Evolutionary conservation across 345 rosid genomes (phyloP).

Genomic region (thale cress (Arabidopsis thaliana)): DNA sequence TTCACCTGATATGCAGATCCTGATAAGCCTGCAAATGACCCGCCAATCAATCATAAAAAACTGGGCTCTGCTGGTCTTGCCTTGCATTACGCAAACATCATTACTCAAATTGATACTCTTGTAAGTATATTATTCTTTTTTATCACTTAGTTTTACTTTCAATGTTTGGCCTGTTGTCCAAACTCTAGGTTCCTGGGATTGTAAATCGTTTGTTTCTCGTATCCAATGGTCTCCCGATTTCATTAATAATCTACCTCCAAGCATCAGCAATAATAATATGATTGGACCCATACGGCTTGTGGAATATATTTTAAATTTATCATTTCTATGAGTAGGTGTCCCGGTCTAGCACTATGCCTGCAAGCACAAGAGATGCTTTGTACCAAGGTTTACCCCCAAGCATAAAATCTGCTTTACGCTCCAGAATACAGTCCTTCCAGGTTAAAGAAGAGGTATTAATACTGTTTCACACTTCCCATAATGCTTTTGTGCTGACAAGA

Average conservation of each 20-base stretch:
- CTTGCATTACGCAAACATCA: slow-evolving; percentile 94
- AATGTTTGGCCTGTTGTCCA: slow-evolving; percentile 5
- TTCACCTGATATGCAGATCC: slow-evolving; percentile 60
- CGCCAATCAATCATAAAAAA: slow-evolving; percentile 54
- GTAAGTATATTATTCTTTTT: slow-evolving; percentile 57
- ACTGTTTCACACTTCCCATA: not conserved
- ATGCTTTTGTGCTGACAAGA: slow-evolving; percentile 7
- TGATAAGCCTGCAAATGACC: slow-evolving; percentile 54
- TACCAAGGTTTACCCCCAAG: slow-evolving; percentile 94
- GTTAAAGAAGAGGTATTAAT: slow-evolving; percentile 75
- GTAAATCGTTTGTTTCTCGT: not conserved
- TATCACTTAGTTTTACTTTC: slow-evolving; percentile 21
- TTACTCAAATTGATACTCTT: slow-evolving; percentile 90
- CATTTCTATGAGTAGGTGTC: slow-evolving; percentile 66
- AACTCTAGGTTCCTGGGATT: slow-evolving; percentile 7
- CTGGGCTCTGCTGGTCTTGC: slow-evolving; percentile 97
- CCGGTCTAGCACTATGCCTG: slow-evolving; percentile 91
- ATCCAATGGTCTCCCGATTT: not conserved
- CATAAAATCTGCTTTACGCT: slow-evolving; percentile 82
- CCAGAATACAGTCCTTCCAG: slow-evolving; percentile 71
- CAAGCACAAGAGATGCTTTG: slow-evolving; percentile 90
- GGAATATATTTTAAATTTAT: slow-evolving; percentile 1
- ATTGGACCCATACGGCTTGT: not conserved
- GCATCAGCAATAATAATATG: not conserved
- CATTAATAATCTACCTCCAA: not conserved